Evolutionary conservation across 371 early-diverging fungal genomes (phyloP).

Genomic region (Actinomortierella wolfii): DNA sequence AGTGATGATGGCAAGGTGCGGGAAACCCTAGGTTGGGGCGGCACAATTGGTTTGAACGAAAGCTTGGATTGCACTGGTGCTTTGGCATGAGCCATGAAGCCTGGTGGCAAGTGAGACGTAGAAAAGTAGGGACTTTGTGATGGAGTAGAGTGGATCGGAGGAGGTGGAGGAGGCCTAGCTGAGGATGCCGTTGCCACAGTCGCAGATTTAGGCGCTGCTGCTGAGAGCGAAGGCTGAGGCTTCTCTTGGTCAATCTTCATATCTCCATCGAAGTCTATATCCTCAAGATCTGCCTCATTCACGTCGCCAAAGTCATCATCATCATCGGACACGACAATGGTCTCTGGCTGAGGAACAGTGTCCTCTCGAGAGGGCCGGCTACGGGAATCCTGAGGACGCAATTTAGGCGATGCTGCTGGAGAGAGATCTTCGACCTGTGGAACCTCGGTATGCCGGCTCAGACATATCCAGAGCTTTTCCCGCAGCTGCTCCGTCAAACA

Average conservation of each 20-base stretch:
- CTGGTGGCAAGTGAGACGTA: not conserved
- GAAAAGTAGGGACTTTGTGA: not conserved
- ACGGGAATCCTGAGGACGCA: no score
- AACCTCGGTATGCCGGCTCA: constrained; percentile 25
- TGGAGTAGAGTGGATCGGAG: not conserved
- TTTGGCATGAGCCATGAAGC: not conserved
- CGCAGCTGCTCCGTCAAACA: constrained; percentile 25
- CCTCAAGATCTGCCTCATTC: constrained; percentile 34
- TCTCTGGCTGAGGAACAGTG: not conserved
- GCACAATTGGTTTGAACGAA: constrained; percentile 11
- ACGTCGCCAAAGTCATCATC: constrained; percentile 51
- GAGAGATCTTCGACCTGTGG: not conserved
- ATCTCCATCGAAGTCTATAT: constrained; percentile 42
- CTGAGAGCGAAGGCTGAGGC: not conserved
- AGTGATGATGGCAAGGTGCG: constrained; percentile 26
- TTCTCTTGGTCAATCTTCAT: constrained; percentile 49
- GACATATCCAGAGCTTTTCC: constrained; percentile 21
- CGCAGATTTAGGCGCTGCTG: not conserved
- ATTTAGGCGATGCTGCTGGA: not conserved
- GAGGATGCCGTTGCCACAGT: not conserved
- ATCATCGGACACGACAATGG: constrained; percentile 33
- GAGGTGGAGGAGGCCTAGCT: not conserved
- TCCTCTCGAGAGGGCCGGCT: not conserved
- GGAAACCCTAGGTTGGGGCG: constrained; percentile 6
- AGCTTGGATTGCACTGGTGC: constrained; percentile 22